Evolutionary conservation across 179 eudicot genomes (phyloP), one percentile per base, ranked within the genome.

Genomic region (Silene coronaria): DNA sequence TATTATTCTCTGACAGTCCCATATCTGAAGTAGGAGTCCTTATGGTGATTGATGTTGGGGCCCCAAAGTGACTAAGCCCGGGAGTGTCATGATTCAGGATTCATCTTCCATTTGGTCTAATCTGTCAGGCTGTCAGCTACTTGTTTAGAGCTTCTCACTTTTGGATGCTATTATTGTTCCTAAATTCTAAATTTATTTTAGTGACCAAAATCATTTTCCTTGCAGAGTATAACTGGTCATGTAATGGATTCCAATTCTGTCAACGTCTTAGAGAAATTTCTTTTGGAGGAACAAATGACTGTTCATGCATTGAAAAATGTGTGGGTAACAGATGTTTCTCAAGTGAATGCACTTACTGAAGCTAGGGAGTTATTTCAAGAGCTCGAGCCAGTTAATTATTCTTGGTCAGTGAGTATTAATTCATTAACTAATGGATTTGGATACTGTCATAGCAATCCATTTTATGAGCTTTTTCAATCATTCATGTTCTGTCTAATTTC

Each of bases 311-410:
- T 90, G 82, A 84, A 73, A 77, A 89, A 92, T 82, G 80, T 94
- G 75, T 90, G 92, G 98, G 90, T 82, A 51, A 74, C 75, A 55
- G 87, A 88, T 75, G 92, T 92, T 80, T 62, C 17, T 72, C 84
- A 73, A 61, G 74, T 82, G 55, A 76, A 87, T 79, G 79, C 87
- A 62, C 87, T 92, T 55, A 42, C 78, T 67, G 89, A 90, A 84
- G 92, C 95, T 59, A 87, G 91, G 84, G 85, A 76, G 79, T 71
- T 88, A 22, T 57, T 86, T 67, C 86, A 83, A 84, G 85, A 86
- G 70, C 80, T 86, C 27, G 27, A 68, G 59, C 45, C 74, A 75
- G 84, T 75, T 78, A 75, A 75, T 67, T 8, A 65, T 17, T 26
- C 6, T 26, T 55, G 67, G 72, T 32, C 14, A 27, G 23, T 71